A percentile compares a stretch with the other conserved stretches of the same genome.
phyloP scores from a whole-genome alignment of 2,329 filamentous ascomycete species.

The Emmonsia crescens region DNA sequence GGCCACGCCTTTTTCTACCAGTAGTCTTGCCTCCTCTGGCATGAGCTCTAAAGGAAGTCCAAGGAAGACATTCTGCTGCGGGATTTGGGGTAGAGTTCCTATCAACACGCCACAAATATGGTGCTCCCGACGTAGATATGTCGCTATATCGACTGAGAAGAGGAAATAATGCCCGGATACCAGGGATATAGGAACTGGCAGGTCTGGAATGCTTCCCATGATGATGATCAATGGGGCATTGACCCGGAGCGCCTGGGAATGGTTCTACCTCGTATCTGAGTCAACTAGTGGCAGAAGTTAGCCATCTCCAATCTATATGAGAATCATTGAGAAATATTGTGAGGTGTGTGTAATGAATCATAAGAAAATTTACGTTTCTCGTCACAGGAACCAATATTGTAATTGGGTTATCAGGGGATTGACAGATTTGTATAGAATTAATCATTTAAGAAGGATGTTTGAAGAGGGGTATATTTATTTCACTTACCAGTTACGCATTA shows the following conservation, averaged over 20 bases:
- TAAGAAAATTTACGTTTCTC: conserved; percentile 30
- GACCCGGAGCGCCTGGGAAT: not conserved
- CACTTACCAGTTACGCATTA: conserved; percentile 19
- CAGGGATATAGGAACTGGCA: conserved; percentile 67
- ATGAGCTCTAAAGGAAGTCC: conserved; percentile 81
- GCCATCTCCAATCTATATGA: not conserved
- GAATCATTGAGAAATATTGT: conserved; percentile 9
- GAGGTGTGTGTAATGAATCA: conserved; percentile 21
- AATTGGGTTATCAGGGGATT: conserved; percentile 59
- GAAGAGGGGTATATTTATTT: conserved; percentile 9
- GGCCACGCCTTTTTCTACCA: conserved; percentile 66
- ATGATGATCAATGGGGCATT: conserved; percentile 20
- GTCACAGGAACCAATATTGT: conserved; percentile 10
- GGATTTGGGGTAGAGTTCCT: conserved; percentile 81
- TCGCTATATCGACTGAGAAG: conserved; percentile 74
- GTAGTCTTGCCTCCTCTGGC: conserved; percentile 73
- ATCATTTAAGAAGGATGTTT: conserved; percentile 43
- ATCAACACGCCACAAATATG: conserved; percentile 78
- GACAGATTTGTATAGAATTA: conserved; percentile 62
- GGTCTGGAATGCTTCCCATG: conserved; percentile 30
- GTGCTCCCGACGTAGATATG: conserved; percentile 65
- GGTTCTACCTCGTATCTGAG: not conserved
- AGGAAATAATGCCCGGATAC: conserved; percentile 75
- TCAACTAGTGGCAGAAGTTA: not conserved
- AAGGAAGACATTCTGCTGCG: conserved; percentile 89